Evolutionary conservation across 805 yeast genomes (phyloP).

Genomic region (Yarrowia hollandica): DNA sequence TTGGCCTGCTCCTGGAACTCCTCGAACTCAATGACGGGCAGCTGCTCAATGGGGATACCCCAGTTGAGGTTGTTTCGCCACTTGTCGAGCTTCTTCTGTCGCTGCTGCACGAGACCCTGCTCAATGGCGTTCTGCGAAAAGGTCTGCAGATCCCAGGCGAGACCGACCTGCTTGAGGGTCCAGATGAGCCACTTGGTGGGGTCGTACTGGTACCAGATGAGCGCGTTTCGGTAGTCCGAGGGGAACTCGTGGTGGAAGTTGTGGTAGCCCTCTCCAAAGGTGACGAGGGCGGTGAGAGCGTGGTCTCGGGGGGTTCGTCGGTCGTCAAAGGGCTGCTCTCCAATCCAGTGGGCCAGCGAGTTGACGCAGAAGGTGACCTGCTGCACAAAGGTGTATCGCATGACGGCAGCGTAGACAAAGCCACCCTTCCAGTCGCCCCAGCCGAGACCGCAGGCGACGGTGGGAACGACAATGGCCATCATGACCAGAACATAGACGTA

Average conservation of each 20-base stretch:
- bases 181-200: conserved; percentile 80
- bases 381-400: conserved; percentile 71
- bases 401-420: conserved; percentile 71
- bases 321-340: conserved; percentile 72
- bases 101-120: conserved; percentile 74
- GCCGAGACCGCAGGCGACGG: conserved; percentile 58
- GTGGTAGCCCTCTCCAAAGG: conserved; percentile 89
- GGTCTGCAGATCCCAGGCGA: conserved; percentile 58
- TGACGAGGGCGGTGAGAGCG: conserved; percentile 59
- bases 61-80: conserved; percentile 79
- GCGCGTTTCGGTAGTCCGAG: conserved; percentile 78
- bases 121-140: conserved; percentile 63
- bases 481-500: conserved; percentile 56
- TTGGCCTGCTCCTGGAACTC: conserved; percentile 54
- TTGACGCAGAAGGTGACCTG: conserved; percentile 77
- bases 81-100: conserved; percentile 75
- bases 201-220: conserved; percentile 72
- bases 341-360: conserved; percentile 78
- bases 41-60: conserved; percentile 90
- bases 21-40: conserved; percentile 65
- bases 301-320: conserved; percentile 72
- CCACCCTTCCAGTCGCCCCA: conserved; percentile 83
- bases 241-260: conserved; percentile 97
- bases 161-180: conserved; percentile 52
- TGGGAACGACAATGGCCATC: conserved; percentile 63